phyloP scores from a whole-genome alignment of 371 early-diverging fungal species.

The Saksenaea oblongispora region DNA sequence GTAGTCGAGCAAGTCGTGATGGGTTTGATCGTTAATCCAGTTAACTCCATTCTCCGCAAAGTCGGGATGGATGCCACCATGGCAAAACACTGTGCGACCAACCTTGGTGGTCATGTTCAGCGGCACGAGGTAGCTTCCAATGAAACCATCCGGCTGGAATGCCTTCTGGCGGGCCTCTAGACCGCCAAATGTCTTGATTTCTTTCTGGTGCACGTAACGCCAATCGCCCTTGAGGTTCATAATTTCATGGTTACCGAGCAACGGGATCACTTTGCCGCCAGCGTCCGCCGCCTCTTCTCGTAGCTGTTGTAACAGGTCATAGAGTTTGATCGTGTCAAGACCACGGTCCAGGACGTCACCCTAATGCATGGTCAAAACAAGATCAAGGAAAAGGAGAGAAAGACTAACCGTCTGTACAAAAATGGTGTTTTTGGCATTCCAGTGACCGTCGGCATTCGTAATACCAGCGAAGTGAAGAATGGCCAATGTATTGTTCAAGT shows the following conservation, averaged over 20 bases:
- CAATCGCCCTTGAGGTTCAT: conserved; percentile 75
- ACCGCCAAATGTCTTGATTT: conserved; percentile 68
- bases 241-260: conserved; percentile 74
- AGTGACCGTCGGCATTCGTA: conserved; percentile 58
- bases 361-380: conserved; percentile 22
- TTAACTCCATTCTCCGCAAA: conserved; percentile 57
- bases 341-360: conserved; percentile 81
- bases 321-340: conserved; percentile 69
- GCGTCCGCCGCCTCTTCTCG: conserved; percentile 55
- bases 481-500: conserved; percentile 52
- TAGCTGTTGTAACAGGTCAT: conserved; percentile 60
- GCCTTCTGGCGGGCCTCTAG: conserved; percentile 48
- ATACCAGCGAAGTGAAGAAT: conserved; percentile 67
- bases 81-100: conserved; percentile 69
- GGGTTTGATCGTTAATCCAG: conserved; percentile 56
- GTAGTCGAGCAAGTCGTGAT: conserved; percentile 31
- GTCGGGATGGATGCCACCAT: conserved; percentile 68
- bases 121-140: conserved; percentile 59
- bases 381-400: not conserved
- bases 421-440: conserved; percentile 64
- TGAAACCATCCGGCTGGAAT: conserved; percentile 65
- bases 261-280: conserved; percentile 61
- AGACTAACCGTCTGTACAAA: conserved; percentile 50
- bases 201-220: conserved; percentile 72
- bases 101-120: conserved; percentile 65